A percentile compares a stretch with the other conserved stretches of the same genome.
Conservation (phyloP, 163 green algal species). For the Coccomyxa subellipsoidea region DNA sequence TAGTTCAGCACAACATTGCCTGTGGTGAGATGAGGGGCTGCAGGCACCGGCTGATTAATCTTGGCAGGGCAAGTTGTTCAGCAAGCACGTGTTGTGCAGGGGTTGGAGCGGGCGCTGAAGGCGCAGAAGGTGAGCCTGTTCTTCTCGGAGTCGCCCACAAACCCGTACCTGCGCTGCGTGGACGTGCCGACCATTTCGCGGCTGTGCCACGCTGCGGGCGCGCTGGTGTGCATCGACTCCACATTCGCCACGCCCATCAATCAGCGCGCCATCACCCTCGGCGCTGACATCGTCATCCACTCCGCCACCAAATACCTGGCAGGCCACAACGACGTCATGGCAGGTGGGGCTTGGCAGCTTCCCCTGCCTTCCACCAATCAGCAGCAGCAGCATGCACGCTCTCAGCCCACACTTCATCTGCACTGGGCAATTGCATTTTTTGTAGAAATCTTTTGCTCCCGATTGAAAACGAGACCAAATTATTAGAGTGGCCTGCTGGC, state of each 20-base stretch:
- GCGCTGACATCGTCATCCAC: slow-evolving; percentile 98
- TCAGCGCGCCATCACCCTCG: slow-evolving; percentile 68
- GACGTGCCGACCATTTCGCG: slow-evolving; percentile 71
- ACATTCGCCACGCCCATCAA: slow-evolving; percentile 98
- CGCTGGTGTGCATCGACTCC: slow-evolving; percentile 91
- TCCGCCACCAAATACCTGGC: slow-evolving; percentile 98
- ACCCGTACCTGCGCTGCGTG: slow-evolving; percentile 94
- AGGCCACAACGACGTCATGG: slow-evolving; percentile 98
- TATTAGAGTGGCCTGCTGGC: too few relatives aligned
- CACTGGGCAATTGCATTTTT: background rate
- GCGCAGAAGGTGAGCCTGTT: background rate
- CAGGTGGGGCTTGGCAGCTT: slow-evolving; percentile 61
- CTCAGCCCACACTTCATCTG: too few relatives aligned
- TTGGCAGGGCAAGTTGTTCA: background rate
- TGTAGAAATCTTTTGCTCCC: background rate
- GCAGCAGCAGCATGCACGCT: too few relatives aligned
- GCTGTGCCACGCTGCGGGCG: slow-evolving; percentile 78
- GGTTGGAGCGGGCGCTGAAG: background rate
- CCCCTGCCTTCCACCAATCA: background rate
- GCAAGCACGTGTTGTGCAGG: too few relatives aligned
- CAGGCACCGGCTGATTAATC: background rate
- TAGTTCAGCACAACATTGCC: too few relatives aligned
- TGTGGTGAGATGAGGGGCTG: too few relatives aligned
- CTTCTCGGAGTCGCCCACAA: slow-evolving; percentile 90
- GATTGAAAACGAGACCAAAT: too few relatives aligned